Base-by-base conservation (phyloP, 352 stramenopile genomes). In the Pythium folliculosum region DNA sequence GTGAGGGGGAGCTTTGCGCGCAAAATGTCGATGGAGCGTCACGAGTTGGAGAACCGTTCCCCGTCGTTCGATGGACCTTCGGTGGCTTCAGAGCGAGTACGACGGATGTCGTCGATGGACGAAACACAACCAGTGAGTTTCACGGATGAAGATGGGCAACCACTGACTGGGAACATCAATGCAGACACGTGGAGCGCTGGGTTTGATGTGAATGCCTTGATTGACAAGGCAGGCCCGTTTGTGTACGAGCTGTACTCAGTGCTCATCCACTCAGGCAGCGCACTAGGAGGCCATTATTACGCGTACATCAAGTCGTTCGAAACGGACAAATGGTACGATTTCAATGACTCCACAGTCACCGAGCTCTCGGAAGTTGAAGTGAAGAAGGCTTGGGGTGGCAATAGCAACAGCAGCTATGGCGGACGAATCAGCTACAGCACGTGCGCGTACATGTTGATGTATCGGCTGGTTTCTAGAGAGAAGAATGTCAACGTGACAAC, bases 211-310 rank as follows among this genome's bases (percentile, higher is more conserved):
- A 68, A 89, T 13, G 64, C 76, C 10, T 75, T 92, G 69, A 86
- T 92, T 19, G 72, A 86, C 30, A 78, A 78, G 22, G 79, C 75
- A 2, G 87, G 87, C 2, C 83, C 87, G 38, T 78, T 88, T 48
- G 82, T 96, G 47, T 98, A 97, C 69, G 90, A 97, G 67, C 75
- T 98, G 53, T 96, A 97, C 71, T 97, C 87, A 23, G 89, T 98
- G 25, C 76, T 98, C 8, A 95, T 98, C 48, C 93, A 98, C 74
- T 94, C 81, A 38, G 94, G 94, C n/a, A 97, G 92, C 55, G 91
- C 94, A 2, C 70, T 96, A 22, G 89, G 89, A 23, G 94, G 94
- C 13, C 94, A 98, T 73, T 98, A 98, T 74, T 98, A 97, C 69
- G 92, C 93, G 25, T 98, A 97, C 77, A 98, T 98, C 66, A 94